Evolutionary conservation across 2,329 filamentous ascomycete species (phyloP).

Genomic region (Apiospora marii): DNA sequence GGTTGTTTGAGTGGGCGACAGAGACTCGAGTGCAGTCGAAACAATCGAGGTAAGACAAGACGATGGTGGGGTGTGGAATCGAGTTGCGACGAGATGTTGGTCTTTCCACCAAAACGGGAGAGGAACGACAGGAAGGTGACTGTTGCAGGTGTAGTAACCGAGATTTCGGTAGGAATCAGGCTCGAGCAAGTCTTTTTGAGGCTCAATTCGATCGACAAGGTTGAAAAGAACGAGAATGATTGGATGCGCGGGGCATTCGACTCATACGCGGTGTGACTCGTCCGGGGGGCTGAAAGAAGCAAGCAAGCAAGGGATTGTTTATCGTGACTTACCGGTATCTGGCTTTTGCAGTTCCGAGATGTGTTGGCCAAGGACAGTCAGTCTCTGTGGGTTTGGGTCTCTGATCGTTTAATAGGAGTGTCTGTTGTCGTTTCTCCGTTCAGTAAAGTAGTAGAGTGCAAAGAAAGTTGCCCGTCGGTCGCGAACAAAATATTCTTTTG

Average conservation of each 20-base stretch:
- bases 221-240: neutral
- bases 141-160: neutral
- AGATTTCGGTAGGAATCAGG: neutral
- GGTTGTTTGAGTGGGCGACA: neutral
- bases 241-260: conserved; percentile 15
- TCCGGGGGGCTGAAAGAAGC: neutral
- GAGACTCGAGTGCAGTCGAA: neutral
- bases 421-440: neutral
- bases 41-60: neutral
- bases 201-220: neutral
- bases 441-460: neutral
- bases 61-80: neutral
- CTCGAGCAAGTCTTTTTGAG: neutral
- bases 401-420: neutral
- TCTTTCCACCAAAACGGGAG: neutral
- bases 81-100: neutral
- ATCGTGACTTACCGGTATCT: neutral
- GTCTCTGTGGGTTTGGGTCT: neutral
- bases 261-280: conserved; percentile 12
- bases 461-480: neutral
- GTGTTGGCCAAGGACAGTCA: neutral
- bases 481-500: conserved; percentile 20
- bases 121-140: neutral
- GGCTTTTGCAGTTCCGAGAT: neutral
- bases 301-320: neutral